Base-by-base conservation (phyloP, 75 land plant genomes). In the Picea glauca region DNA sequence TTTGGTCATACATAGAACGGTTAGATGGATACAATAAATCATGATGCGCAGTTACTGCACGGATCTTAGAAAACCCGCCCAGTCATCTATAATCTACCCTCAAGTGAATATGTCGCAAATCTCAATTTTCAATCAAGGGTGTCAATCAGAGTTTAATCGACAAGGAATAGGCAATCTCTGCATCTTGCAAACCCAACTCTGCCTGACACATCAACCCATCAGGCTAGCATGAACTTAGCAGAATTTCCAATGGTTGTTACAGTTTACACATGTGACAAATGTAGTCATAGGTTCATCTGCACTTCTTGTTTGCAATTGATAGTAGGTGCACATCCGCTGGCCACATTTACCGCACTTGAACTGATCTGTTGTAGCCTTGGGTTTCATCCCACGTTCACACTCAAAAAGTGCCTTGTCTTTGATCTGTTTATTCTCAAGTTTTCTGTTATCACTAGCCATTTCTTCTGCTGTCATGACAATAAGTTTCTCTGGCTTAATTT, bases 231-330 rank as follows among this genome's bases (percentile, higher is more conserved):
- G 35, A 30, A 50, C 31, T 82, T 73, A 94, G 58, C 94, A 94
- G 86, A 96, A 96, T 81, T 96, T 96, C 98, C 98, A 96, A 57
- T 78, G 91, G 82, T 94, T 90, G 72, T 89, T 92, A 83, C 98
- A 96, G 80, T 96, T 96, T 20, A 90, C 91, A 76, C 98, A 96
- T 4, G 98, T 94, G 4, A 96, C 93, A 82, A 79, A 96, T 12
- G 98, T 96, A 3, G 98, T 96, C 98, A 96, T 96, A 31, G 98
- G 98, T 78, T 96, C 98, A 89, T 96, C 98, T 13, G 98, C 98
- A 86, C 94, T 92, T 76, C 98, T 59, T 12, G 96, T 96, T 82
- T 96, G 98, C 97, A 91, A 60, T 75, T 96, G 98, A 76, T 92
- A 90, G 77, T 96, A 96, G 1, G 97, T 96, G 31, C 81, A 77